Evolutionary conservation across 2,329 filamentous ascomycete species (phyloP).

Genomic region (Exophiala phaeomuriformis): DNA sequence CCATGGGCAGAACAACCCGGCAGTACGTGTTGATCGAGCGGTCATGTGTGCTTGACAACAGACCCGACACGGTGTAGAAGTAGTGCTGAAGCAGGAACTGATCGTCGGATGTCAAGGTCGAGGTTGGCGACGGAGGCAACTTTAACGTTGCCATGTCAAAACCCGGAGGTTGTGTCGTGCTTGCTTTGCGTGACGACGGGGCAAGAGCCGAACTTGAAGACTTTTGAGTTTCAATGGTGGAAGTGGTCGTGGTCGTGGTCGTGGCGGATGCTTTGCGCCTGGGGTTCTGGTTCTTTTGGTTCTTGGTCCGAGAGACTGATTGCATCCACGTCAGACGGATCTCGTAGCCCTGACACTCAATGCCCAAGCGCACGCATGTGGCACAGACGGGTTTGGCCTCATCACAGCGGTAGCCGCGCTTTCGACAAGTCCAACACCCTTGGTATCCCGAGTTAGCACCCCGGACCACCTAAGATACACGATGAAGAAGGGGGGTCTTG

Average conservation of each 20-base stretch:
- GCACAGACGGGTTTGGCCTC: constrained; percentile 6
- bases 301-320: constrained; percentile 1
- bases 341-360: constrained; percentile 10
- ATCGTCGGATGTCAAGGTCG: constrained; percentile 2
- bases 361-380: constrained; percentile 2
- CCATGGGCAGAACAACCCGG: constrained; percentile 4
- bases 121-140: background rate
- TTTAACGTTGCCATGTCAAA: background rate
- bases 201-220: background rate
- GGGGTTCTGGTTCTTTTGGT: background rate
- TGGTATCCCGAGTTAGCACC: background rate
- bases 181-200: background rate
- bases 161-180: background rate
- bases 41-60: constrained; percentile 9
- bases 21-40: constrained; percentile 8
- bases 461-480: background rate
- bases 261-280: background rate
- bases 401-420: constrained; percentile 9
- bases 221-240: background rate
- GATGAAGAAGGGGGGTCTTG: background rate
- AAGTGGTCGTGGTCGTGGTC: background rate
- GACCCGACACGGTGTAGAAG: constrained; percentile 5
- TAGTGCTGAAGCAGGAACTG: constrained; percentile 7
- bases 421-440: constrained; percentile 12
- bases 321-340: constrained; percentile 12